Evolutionary conservation across 331 rosid genomes (phyloP).

Genomic region (Malus hybrid): DNA sequence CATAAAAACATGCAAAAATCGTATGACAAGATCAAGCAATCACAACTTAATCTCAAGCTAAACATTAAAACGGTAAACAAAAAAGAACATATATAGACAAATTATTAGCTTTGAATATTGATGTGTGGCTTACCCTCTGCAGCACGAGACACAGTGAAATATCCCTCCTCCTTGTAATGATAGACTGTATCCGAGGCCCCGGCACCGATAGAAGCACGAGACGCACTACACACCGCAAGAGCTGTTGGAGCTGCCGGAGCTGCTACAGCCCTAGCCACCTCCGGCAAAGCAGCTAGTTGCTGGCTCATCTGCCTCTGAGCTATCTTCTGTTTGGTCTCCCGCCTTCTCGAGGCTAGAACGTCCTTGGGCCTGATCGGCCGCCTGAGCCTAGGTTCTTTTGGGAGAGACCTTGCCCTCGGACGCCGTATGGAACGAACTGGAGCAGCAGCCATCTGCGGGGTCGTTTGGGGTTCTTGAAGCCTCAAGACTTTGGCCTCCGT

Average conservation of each 20-base stretch:
- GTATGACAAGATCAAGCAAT: background rate
- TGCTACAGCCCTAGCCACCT: background rate
- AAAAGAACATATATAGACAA: background rate
- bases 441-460: background rate
- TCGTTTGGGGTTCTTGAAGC: slow-evolving; percentile 2
- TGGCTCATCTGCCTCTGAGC: slow-evolving; percentile 23
- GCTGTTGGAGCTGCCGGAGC: slow-evolving; percentile 17
- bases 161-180: slow-evolving; percentile 18
- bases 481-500: slow-evolving; percentile 19
- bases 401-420: slow-evolving; percentile 47
- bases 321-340: slow-evolving; percentile 29
- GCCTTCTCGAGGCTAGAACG: slow-evolving; percentile 31
- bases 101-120: slow-evolving; percentile 19
- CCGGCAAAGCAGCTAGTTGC: slow-evolving; percentile 12
- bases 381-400: slow-evolving; percentile 20
- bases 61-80: background rate
- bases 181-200: slow-evolving; percentile 9
- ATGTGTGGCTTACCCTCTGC: background rate
- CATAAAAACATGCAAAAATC: background rate
- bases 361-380: slow-evolving; percentile 30
- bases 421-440: slow-evolving; percentile 7
- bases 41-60: background rate
- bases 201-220: slow-evolving; percentile 25
- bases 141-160: background rate
- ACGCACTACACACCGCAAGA: slow-evolving; percentile 12